These are phyloP conservation scores for Candida ortonii DNA, from an alignment of 805 yeast species.

Conservation along the genomic window DNA sequence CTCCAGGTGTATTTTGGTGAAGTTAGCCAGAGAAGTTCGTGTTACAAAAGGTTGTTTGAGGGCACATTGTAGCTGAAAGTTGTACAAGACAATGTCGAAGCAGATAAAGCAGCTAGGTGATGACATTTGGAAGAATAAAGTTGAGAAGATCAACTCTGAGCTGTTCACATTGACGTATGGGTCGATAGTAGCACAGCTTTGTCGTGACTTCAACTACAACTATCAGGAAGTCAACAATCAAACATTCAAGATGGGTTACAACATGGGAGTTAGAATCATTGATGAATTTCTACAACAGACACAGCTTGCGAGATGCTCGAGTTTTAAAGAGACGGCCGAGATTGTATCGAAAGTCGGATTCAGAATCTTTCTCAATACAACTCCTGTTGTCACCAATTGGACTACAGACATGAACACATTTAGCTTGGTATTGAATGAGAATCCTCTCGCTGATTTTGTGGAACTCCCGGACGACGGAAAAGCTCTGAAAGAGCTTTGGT, in stretches of 20 bases:
- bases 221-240: slow-evolving; percentile 78
- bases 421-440: slow-evolving; percentile 70
- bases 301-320: slow-evolving; percentile 76
- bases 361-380: slow-evolving; percentile 79
- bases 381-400: slow-evolving; percentile 71
- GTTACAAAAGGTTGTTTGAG: too few relatives aligned
- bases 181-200: slow-evolving; percentile 85
- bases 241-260: slow-evolving; percentile 90
- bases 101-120: slow-evolving; percentile 60
- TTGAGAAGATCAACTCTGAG: slow-evolving; percentile 89
- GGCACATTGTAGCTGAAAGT: too few relatives aligned
- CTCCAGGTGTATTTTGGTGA: too few relatives aligned
- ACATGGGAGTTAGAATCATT: slow-evolving; percentile 84
- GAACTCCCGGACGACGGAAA: slow-evolving; percentile 83
- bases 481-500: slow-evolving; percentile 78
- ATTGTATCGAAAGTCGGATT: slow-evolving; percentile 83
- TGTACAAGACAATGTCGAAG: slow-evolving; percentile 35
- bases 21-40: too few relatives aligned
- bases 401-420: slow-evolving; percentile 71
- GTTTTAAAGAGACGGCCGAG: slow-evolving; percentile 84
- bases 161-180: slow-evolving; percentile 94
- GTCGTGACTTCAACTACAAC: slow-evolving; percentile 76
- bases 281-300: slow-evolving; percentile 92
- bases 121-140: slow-evolving; percentile 85
- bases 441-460: slow-evolving; percentile 92